Conservation (phyloP, 352 stramenopile genomes). For the Pythium pyrilobum region DNA sequence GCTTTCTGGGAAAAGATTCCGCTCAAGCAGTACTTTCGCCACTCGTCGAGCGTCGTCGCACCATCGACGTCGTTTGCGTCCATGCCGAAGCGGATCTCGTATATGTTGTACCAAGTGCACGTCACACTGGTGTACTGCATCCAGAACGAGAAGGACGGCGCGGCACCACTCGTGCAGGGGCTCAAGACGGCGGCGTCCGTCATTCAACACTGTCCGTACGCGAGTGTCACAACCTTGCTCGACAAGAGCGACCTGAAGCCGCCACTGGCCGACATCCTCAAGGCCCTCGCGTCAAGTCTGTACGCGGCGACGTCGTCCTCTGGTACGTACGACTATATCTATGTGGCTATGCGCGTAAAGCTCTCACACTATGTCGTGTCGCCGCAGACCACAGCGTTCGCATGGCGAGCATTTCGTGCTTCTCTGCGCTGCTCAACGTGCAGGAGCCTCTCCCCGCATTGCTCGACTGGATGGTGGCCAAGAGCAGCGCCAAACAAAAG, state of each 20-base stretch:
- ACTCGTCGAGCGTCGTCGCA: conserved; percentile 33
- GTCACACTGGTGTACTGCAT: conserved; percentile 79
- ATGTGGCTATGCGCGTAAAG: too few relatives aligned
- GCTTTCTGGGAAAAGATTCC: conserved; percentile 78
- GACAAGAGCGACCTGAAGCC: conserved; percentile 49
- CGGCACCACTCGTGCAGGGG: conserved; percentile 45
- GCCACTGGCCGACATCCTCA: conserved; percentile 54
- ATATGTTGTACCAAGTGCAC: conserved; percentile 84
- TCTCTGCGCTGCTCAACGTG: conserved; percentile 73
- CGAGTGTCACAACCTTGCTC: conserved; percentile 43
- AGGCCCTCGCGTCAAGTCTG: conserved; percentile 61
- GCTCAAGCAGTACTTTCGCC: conserved; percentile 76
- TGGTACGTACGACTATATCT: conserved; percentile 23
- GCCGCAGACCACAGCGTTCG: conserved; percentile 65
- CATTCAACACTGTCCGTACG: conserved; percentile 77
- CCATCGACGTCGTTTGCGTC: conserved; percentile 77
- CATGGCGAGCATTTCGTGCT: conserved; percentile 72
- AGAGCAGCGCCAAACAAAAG: conserved; percentile 33
- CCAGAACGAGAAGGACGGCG: conserved; percentile 64
- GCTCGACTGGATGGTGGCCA: conserved; percentile 68
- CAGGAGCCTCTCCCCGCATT: conserved; percentile 55
- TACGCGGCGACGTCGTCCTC: conserved; percentile 51
- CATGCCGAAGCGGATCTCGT: conserved; percentile 74
- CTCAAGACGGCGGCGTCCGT: conserved; percentile 72
- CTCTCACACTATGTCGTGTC: too few relatives aligned